Conservation (phyloP, 495 filamentous ascomycete genomes). For the Penicillium pulvis region DNA sequence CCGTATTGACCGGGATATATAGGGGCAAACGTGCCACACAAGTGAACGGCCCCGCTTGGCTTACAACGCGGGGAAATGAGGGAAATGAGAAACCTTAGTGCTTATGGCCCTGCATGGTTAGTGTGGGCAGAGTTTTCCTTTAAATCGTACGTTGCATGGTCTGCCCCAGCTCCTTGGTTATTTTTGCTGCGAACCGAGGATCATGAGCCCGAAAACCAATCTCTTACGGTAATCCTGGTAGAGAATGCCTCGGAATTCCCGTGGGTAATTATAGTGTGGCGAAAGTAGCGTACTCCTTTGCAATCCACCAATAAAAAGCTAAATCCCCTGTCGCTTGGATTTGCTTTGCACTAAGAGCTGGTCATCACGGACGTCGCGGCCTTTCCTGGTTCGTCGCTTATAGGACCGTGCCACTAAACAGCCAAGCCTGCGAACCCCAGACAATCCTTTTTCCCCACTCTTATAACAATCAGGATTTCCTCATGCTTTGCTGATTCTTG, state of each 20-base stretch:
- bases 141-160: background rate
- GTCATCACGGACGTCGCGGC: constrained; percentile 6
- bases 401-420: constrained; percentile 2
- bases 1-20: background rate
- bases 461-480: background rate
- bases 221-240: background rate
- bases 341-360: background rate
- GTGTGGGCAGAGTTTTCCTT: background rate
- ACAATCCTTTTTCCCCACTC: background rate
- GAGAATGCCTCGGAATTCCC: too few relatives aligned
- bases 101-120: background rate
- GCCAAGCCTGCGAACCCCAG: constrained; percentile 1
- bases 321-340: background rate
- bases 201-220: background rate
- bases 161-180: background rate
- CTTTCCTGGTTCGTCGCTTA: constrained; percentile 7
- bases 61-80: constrained; percentile 15
- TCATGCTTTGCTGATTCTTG: background rate
- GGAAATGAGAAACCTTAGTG: constrained; percentile 7
- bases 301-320: background rate
- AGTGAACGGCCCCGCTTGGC: background rate
- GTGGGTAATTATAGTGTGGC: background rate
- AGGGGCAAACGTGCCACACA: background rate
- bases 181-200: background rate
- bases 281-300: background rate